Conservation (phyloP, 306 rosid genomes). For the Abrus pulchellus region DNA sequence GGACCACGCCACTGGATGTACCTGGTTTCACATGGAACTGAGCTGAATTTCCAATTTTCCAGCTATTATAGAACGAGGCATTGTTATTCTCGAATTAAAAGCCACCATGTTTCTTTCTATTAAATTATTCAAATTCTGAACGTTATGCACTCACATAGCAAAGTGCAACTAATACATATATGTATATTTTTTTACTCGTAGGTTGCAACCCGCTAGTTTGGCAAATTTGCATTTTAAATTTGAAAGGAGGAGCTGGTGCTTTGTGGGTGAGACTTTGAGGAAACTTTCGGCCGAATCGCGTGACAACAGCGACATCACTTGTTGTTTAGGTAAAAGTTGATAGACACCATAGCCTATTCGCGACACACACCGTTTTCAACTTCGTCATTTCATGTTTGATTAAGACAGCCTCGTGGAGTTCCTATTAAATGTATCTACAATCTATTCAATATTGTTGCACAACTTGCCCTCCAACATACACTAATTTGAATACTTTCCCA, state of each 20-base stretch:
- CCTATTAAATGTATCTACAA: background rate
- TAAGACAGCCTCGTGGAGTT: slow-evolving; percentile 24
- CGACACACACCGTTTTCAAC: slow-evolving; percentile 49
- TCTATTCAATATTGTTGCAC: background rate
- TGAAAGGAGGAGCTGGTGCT: slow-evolving; percentile 13
- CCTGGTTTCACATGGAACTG: slow-evolving; percentile 53
- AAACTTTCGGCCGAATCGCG: slow-evolving; percentile 65
- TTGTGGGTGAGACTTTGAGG: slow-evolving; percentile 33
- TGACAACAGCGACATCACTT: slow-evolving; percentile 74
- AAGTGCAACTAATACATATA: background rate
- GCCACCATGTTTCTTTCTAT: slow-evolving; percentile 9
- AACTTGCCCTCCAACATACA: slow-evolving; percentile 5
- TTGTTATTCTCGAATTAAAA: slow-evolving; percentile 34
- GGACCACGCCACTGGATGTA: slow-evolving; percentile 49
- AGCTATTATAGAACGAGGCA: slow-evolving; percentile 12
- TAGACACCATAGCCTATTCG: slow-evolving; percentile 44
- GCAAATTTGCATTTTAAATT: slow-evolving; percentile 40
- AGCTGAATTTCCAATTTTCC: slow-evolving; percentile 44
- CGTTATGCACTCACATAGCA: slow-evolving; percentile 21
- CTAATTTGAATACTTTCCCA: background rate
- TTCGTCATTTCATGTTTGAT: slow-evolving; percentile 44
- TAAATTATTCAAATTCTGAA: slow-evolving; percentile 36
- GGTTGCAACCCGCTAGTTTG: background rate
- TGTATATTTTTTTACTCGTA: background rate
- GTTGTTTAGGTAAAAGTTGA: slow-evolving; percentile 68